Evolutionary conservation across 2,329 filamentous ascomycete species (phyloP), one percentile per base, ranked within the genome.

Genomic region (Shiraia sp.): DNA sequence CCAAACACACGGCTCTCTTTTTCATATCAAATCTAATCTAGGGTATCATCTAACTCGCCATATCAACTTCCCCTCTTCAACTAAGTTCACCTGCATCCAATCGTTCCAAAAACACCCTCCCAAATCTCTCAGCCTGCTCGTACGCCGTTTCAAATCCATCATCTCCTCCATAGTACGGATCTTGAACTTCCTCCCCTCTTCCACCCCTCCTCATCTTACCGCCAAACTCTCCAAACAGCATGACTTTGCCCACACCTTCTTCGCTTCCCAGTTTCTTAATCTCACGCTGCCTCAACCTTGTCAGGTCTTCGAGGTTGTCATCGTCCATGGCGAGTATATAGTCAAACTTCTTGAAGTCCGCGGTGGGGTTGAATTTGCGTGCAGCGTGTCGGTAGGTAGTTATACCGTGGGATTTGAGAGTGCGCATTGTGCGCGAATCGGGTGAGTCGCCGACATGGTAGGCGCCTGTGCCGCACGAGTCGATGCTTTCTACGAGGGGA

Each of bases 301-400:
- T 68, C 43, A 95, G 72, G 61, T 95, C 81, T 7, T 78, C 75
- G 31, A 95, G 75, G 66, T 97, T 97, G 32, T 83, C 81, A 34
- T 81, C 77, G 66, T 99, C 93, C 93, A 99, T 99, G 47, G 88
- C 91, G 42, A 99, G 84, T 46, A 99, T 84, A 72, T 95, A 97
- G 70, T 97, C 90, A 63, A 96, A 97, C 12, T 79, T 78, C 41
- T 83, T 75, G 59, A 97, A 95, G 70, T 99, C 93, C 36, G 79
- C 78, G 1, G 76, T 70, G 4, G 73, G 72, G 68, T 71, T 66
- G 66, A 95, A 84, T 68, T 88, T 86, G 37, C 90, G 83, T 14
- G 90, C 91, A 2, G 76, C 74, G 70, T 96, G 90, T 9, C 77
- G 73, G 70, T 95, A 96, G 46, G 86, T 78, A 5, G 74, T 83